Percentiles rank a stretch among this genome's conserved stretches.
Evolutionary conservation across 306 rosid genomes (phyloP).

Genomic region (Medicago arabica): DNA sequence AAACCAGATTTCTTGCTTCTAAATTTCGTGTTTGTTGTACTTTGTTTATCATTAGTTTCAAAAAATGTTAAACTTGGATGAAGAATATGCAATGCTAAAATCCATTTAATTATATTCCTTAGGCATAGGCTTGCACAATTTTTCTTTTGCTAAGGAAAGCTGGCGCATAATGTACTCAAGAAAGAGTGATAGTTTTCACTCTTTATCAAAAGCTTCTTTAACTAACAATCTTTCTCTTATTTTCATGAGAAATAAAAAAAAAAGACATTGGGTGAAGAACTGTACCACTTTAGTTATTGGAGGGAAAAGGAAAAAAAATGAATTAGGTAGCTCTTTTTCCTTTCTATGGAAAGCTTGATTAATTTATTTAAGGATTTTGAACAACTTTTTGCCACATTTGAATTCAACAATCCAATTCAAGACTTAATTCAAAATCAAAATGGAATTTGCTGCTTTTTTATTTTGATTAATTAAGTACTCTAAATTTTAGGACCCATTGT

Average conservation of each 20-base stretch:
- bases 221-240: slow-evolving; percentile 85
- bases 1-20: too few species aligned
- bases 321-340: slow-evolving; percentile 56
- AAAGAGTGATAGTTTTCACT: slow-evolving; percentile 57
- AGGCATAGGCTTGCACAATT: slow-evolving; percentile 29
- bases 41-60: background rate
- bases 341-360: slow-evolving; percentile 56
- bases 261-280: slow-evolving; percentile 81
- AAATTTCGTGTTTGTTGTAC: too few species aligned
- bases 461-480: slow-evolving; percentile 4
- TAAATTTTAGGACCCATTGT: slow-evolving; percentile 38
- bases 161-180: slow-evolving; percentile 41
- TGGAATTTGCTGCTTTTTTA: slow-evolving; percentile 22
- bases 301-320: slow-evolving; percentile 43
- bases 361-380: slow-evolving; percentile 52
- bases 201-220: slow-evolving; percentile 89
- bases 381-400: slow-evolving; percentile 50
- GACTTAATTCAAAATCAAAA: slow-evolving; percentile 40
- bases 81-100: slow-evolving; percentile 31
- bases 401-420: slow-evolving; percentile 40
- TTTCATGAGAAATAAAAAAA: slow-evolving; percentile 71
- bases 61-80: slow-evolving; percentile 12
- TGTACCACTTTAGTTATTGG: slow-evolving; percentile 75
- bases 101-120: slow-evolving; percentile 29
- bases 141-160: slow-evolving; percentile 37